phyloP scores from a whole-genome alignment of 2,329 filamentous ascomycete species.

The Stachybotrys echinatus region DNA sequence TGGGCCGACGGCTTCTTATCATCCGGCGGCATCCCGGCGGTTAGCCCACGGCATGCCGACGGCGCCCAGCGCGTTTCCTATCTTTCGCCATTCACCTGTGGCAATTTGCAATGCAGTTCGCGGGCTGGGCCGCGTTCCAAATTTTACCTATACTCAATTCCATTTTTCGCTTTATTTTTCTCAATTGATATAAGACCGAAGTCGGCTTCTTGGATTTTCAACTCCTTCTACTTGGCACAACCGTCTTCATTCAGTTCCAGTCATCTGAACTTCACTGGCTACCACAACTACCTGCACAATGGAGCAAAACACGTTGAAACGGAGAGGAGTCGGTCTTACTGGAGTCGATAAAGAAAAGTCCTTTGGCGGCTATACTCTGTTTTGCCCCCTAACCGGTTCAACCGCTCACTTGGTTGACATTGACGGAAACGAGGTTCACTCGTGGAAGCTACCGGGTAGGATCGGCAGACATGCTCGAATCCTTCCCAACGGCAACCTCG shows the following conservation, averaged over 20 bases:
- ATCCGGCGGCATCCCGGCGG: slow-evolving; percentile 17
- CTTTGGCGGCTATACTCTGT: slow-evolving; percentile 21
- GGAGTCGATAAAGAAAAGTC: slow-evolving; percentile 18
- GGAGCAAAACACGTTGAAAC: slow-evolving; percentile 24
- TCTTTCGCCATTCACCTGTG: neutral
- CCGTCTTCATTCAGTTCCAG: too few relatives aligned
- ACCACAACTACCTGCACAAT: slow-evolving; percentile 3
- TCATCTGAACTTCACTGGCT: neutral
- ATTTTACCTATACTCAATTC: too few relatives aligned
- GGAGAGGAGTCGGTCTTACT: slow-evolving; percentile 19
- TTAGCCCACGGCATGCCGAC: slow-evolving; percentile 8
- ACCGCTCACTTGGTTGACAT: slow-evolving; percentile 19
- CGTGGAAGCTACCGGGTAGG: slow-evolving; percentile 21
- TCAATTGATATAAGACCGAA: too few relatives aligned
- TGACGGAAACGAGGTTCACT: slow-evolving; percentile 19
- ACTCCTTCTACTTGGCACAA: neutral
- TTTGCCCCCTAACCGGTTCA: slow-evolving; percentile 20
- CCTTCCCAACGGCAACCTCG: slow-evolving; percentile 20
- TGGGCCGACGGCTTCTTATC: slow-evolving; percentile 4
- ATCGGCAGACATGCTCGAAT: slow-evolving; percentile 20
- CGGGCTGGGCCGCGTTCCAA: too few relatives aligned
- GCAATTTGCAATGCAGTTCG: neutral
- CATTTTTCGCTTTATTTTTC: too few relatives aligned
- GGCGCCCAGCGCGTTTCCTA: slow-evolving; percentile 1
- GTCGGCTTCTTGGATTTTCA: too few relatives aligned